phyloP scores from a whole-genome alignment of 2,329 filamentous ascomycete species.

The Colletotrichum musicola region DNA sequence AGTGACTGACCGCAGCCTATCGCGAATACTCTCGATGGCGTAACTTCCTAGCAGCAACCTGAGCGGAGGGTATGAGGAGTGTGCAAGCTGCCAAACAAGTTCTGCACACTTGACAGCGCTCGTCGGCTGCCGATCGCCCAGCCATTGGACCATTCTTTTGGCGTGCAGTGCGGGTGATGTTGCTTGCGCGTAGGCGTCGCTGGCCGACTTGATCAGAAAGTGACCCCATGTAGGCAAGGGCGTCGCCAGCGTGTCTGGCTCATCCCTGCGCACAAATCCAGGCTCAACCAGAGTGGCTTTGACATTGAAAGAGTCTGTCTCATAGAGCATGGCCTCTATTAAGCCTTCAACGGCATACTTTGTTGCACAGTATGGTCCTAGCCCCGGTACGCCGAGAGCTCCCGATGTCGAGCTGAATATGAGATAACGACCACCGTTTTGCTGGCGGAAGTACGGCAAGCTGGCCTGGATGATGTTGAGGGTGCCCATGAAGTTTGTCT shows the following conservation, averaged over 20 bases:
- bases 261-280: slow-evolving; percentile 88
- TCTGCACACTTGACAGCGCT: slow-evolving; percentile 94
- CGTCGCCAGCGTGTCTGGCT: slow-evolving; percentile 68
- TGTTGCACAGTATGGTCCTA: slow-evolving; percentile 95
- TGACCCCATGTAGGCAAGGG: slow-evolving; percentile 88
- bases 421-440: slow-evolving; percentile 83
- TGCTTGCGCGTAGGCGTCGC: slow-evolving; percentile 81
- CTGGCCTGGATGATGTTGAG: slow-evolving; percentile 92
- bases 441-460: slow-evolving; percentile 86
- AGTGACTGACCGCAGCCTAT: slow-evolving; percentile 88
- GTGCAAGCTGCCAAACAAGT: slow-evolving; percentile 92
- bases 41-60: slow-evolving; percentile 90
- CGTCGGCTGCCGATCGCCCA: slow-evolving; percentile 91
- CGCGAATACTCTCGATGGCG: slow-evolving; percentile 94
- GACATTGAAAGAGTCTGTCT: slow-evolving; percentile 91
- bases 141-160: slow-evolving; percentile 92
- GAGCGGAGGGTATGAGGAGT: slow-evolving; percentile 93
- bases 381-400: slow-evolving; percentile 90
- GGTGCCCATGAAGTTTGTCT: slow-evolving; percentile 97
- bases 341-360: slow-evolving; percentile 97
- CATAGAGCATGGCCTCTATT: slow-evolving; percentile 96
- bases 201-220: slow-evolving; percentile 89
- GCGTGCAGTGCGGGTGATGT: slow-evolving; percentile 90
- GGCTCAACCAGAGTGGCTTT: slow-evolving; percentile 95
- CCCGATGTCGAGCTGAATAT: slow-evolving; percentile 96